Evolutionary conservation across 352 stramenopile species (phyloP), one percentile per base, ranked within the genome.

Genomic region (Pseudoperonospora humuli): DNA sequence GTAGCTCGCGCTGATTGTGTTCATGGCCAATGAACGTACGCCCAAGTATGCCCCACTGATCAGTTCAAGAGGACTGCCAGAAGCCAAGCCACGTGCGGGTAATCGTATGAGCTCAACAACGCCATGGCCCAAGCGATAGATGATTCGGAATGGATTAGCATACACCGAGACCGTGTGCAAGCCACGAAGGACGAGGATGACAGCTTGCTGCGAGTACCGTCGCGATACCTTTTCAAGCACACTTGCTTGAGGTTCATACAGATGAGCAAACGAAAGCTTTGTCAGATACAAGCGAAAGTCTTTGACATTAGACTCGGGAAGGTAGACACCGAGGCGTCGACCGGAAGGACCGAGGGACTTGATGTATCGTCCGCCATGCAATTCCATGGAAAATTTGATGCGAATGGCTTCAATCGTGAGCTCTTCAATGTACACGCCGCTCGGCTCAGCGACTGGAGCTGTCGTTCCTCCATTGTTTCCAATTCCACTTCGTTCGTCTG

Each of bases 221-320:
- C 76, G 72, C 15, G 67, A 84, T 20, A 94, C 55, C 37, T 86
- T 90, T 36, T 88, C 71, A 6, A 88, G 51, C 18, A 92, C 75
- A 24, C 64, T 84, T 2, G 62, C 52, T 45, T 92, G 73, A 0
- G 77, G 68, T 41, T 94, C 78, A 49, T 94, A 94, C 27, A 92
- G 41, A 43, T 94, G 79, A 3, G 67, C 78, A 47, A 91, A 91
- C 26, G 77, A 78, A 20, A 92, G 44, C 32, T 79, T 90, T 1
- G 77, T 86, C 44, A 94, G 64, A 45, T 94, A 85, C 34, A 94
- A 37, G 6, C 75, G 71, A 39, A 94, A 88, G 44, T 94, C 78
- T 38, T 94, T 94, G 7, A 94, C 78, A 61, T 91, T 92, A 11
- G 82, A 91, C 53, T 92, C 80, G 8, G 82, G 82, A n/a, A 94